These are phyloP conservation scores for Globisporangium camurandrum DNA, from an alignment of 352 stramenopile genomes.

Conservation along the genomic window DNA sequence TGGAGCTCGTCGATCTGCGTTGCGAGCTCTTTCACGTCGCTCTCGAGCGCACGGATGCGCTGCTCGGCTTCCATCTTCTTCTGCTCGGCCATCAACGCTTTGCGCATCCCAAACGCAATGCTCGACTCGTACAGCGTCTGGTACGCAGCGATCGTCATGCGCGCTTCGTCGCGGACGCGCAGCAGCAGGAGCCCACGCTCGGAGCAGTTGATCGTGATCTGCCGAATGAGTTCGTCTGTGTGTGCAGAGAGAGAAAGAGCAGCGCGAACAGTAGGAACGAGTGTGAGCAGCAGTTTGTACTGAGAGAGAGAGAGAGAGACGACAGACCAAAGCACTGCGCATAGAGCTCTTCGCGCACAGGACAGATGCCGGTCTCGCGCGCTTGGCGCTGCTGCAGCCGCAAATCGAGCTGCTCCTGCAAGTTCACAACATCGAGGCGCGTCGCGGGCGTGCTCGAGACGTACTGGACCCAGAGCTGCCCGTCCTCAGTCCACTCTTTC, in stretches of 20 bases:
- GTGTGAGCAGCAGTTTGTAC: neutral
- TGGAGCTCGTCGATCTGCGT: constrained; percentile 69
- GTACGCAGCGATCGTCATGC: constrained; percentile 91
- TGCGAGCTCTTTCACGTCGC: constrained; percentile 73
- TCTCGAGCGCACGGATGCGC: constrained; percentile 71
- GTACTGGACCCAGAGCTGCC: constrained; percentile 91
- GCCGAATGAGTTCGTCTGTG: constrained; percentile 86
- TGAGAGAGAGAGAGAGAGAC: neutral
- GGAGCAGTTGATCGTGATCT: constrained; percentile 92
- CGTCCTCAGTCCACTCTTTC: constrained; percentile 86
- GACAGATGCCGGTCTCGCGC: constrained; percentile 90
- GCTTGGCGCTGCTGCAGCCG: constrained; percentile 87
- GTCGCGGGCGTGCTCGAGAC: constrained; percentile 89
- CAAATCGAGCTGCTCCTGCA: constrained; percentile 88
- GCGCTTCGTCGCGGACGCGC: constrained; percentile 86
- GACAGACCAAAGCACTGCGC: constrained; percentile 84
- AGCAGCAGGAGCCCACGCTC: constrained; percentile 86
- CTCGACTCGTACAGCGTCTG: constrained; percentile 90
- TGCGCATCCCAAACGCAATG: constrained; percentile 92
- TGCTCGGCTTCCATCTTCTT: constrained; percentile 85
- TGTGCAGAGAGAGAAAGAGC: neutral
- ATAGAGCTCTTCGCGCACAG: constrained; percentile 89
- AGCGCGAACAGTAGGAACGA: neutral
- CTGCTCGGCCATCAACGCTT: constrained; percentile 90
- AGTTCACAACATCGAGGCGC: constrained; percentile 88